Evolutionary conservation across 371 early-diverging fungal genomes (phyloP).

Genomic region (Rhizopus microsporus): DNA sequence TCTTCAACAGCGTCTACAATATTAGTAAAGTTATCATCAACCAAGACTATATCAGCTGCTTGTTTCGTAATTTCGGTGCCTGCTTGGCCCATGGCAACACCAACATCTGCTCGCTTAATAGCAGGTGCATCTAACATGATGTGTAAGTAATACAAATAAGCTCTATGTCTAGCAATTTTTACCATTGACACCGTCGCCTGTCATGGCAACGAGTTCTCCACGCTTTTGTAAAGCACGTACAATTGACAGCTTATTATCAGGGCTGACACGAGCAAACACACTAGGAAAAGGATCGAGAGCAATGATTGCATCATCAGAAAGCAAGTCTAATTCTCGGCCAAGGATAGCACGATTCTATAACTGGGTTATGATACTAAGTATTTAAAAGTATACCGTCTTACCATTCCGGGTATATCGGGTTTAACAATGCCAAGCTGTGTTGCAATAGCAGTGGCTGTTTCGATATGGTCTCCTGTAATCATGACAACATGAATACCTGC

Average conservation of each 20-base stretch:
- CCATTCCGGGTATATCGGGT: constrained; percentile 41
- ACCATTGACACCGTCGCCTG: constrained; percentile 87
- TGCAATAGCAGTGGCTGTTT: constrained; percentile 90
- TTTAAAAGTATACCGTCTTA: constrained; percentile 19
- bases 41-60: constrained; percentile 83
- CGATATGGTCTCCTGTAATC: constrained; percentile 92
- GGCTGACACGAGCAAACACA: constrained; percentile 93
- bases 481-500: constrained; percentile 93
- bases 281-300: constrained; percentile 81
- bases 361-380: not conserved
- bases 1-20: constrained; percentile 78
- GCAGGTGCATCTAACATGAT: constrained; percentile 87
- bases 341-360: constrained; percentile 74
- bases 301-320: constrained; percentile 83
- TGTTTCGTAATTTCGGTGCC: constrained; percentile 91
- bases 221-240: constrained; percentile 88
- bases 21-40: constrained; percentile 81
- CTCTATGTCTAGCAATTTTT: not conserved
- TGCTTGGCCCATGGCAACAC: constrained; percentile 89
- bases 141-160: not conserved
- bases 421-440: constrained; percentile 86
- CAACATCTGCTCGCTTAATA: constrained; percentile 89
- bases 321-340: constrained; percentile 81
- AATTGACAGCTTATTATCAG: constrained; percentile 96
- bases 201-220: constrained; percentile 75